Evolutionary conservation across 345 rosid genomes (phyloP).

Genomic region (Adansonia digitata): DNA sequence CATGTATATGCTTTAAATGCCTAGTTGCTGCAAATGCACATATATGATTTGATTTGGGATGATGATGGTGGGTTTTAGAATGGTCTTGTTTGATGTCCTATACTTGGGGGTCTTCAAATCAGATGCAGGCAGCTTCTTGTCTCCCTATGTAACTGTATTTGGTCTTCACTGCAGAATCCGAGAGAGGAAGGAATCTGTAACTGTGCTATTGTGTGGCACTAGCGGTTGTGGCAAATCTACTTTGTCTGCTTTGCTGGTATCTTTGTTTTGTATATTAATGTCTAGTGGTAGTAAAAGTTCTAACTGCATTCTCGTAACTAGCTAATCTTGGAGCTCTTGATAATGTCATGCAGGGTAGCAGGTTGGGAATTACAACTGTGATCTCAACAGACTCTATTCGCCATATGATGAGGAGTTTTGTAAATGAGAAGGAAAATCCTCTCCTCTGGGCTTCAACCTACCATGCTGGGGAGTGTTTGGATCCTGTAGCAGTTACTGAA

Average conservation of each 20-base stretch:
- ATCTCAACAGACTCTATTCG: conserved; percentile 93
- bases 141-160: conserved; percentile 1
- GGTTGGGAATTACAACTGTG: conserved; percentile 92
- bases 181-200: conserved; percentile 95
- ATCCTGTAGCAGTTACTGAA: conserved; percentile 85
- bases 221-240: conserved; percentile 99
- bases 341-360: conserved; percentile 40
- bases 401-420: conserved; percentile 99
- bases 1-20: not conserved
- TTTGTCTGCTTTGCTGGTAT: conserved; percentile 93
- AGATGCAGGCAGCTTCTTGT: not conserved
- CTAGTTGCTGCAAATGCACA: not conserved
- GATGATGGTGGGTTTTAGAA: not conserved
- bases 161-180: conserved; percentile 68
- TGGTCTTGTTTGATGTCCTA: not conserved
- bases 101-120: not conserved
- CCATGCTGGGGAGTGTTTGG: conserved; percentile 94
- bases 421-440: conserved; percentile 81
- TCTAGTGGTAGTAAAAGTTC: not conserved
- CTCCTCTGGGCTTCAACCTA: conserved; percentile 97
- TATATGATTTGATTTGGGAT: not conserved
- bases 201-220: conserved; percentile 95
- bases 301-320: not conserved
- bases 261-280: conserved; percentile 13
- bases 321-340: not conserved